A percentile compares a stretch with the other conserved stretches of the same genome.
These are phyloP conservation scores for Ceratobasidium sp. DNA, from an alignment of 1,284 basidiomycete species.

Conservation along the genomic window DNA sequence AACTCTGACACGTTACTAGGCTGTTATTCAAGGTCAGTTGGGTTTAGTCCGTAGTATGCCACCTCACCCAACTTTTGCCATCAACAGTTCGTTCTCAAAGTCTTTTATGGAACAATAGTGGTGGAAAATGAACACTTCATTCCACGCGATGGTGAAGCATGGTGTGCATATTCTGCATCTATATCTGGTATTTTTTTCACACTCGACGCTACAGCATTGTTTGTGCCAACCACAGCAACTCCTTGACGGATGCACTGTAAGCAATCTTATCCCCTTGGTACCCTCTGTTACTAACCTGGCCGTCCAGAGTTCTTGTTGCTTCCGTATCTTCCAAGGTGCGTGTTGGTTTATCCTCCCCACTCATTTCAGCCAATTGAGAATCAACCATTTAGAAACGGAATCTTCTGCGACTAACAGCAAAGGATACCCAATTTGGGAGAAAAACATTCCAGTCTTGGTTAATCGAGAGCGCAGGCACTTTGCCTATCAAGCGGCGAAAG, in stretches of 20 bases:
- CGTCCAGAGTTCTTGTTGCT: slow-evolving; percentile 66
- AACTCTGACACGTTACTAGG: slow-evolving; percentile 7
- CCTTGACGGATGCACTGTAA: slow-evolving; percentile 82
- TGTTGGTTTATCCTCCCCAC: neutral
- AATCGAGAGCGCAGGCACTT: slow-evolving; percentile 82
- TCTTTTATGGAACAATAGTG: slow-evolving; percentile 88
- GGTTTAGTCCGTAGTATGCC: neutral
- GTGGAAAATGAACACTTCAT: slow-evolving; percentile 77
- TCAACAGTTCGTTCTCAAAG: slow-evolving; percentile 80
- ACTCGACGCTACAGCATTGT: slow-evolving; percentile 58
- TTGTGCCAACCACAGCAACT: slow-evolving; percentile 83
- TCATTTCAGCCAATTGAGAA: neutral
- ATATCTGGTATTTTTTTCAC: slow-evolving; percentile 1
- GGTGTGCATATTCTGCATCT: slow-evolving; percentile 54
- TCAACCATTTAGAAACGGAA: slow-evolving; percentile 60
- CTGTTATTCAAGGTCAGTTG: slow-evolving; percentile 34
- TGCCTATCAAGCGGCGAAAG: slow-evolving; percentile 77
- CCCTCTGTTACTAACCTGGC: neutral
- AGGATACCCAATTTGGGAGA: slow-evolving; percentile 81
- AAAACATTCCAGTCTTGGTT: slow-evolving; percentile 86
- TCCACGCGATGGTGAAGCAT: slow-evolving; percentile 72
- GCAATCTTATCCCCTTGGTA: slow-evolving; percentile 45
- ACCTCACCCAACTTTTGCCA: slow-evolving; percentile 46
- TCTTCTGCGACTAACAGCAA: slow-evolving; percentile 81
- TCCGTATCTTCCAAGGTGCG: slow-evolving; percentile 70